Percentiles rank a stretch among this genome's conserved stretches.
These are phyloP conservation scores for Mimosa pudica DNA, from an alignment of 306 rosid genomes.

Conservation along the genomic window DNA sequence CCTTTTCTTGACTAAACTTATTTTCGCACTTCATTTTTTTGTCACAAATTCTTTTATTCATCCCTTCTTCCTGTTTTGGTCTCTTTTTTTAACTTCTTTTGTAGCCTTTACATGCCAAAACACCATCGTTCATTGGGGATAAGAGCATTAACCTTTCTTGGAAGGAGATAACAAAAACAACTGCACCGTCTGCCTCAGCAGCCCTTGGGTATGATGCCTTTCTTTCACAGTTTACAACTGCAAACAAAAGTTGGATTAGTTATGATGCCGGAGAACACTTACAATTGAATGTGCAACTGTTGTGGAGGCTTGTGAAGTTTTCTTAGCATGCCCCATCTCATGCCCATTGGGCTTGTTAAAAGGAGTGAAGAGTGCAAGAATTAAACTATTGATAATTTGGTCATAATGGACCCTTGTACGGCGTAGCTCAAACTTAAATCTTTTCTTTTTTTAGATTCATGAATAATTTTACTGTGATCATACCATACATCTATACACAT, in stretches of 20 bases:
- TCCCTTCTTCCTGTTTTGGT: neutral
- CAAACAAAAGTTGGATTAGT: neutral
- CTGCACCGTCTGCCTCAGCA: neutral
- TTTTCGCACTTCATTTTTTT: neutral
- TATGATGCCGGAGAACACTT: neutral
- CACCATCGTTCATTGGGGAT: slow-evolving; percentile 16
- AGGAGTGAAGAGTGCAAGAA: neutral
- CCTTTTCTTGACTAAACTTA: neutral
- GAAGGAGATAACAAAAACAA: slow-evolving; percentile 10
- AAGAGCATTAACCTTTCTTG: slow-evolving; percentile 25
- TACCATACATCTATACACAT: neutral
- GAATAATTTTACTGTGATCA: neutral
- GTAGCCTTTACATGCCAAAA: slow-evolving; percentile 20
- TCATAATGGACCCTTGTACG: neutral
- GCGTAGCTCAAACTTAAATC: neutral
- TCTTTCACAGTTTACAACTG: neutral
- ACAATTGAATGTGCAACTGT: neutral
- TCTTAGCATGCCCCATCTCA: neutral
- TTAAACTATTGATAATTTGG: neutral
- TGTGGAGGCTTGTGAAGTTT: neutral
- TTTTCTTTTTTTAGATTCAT: neutral
- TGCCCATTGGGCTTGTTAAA: neutral
- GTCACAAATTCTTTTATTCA: neutral
- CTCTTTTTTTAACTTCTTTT: neutral
- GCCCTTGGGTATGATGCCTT: neutral